Base-by-base conservation (phyloP, 257 asterid genomes). In the Oldenlandia corymbosa region DNA sequence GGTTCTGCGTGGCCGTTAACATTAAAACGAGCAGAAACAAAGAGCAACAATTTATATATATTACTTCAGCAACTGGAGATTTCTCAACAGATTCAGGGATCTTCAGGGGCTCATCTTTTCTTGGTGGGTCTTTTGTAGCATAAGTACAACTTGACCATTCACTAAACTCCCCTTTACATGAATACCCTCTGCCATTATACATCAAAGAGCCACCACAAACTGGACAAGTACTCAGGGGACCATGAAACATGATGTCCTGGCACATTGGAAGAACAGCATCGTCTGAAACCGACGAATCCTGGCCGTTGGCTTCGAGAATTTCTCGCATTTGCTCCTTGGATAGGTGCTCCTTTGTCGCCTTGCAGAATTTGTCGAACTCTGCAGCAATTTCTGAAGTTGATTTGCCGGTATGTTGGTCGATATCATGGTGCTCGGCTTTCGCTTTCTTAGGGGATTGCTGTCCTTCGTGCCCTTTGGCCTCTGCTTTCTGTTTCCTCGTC, bases 211-310 rank as follows among this genome's bases (percentile, higher is more conserved):
- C 80, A 5, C 82, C 76, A 47, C 99, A 93, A 0, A 79, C 57
- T 0, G 86, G 87, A 59, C 99, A 93, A 5, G 59, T 61, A 8
- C 62, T 87, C 5, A 84, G 24, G 1, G 91, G 80, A 55, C 99
- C 99, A 18, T 81, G 79, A 62, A 84, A 93, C 75, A 93, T 24
- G 13, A 87, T 73, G 60, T 90, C 97, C 68, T 89, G 94, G 82
- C 98, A 92, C 87, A 76, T 78, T 4, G 95, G 90, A 26, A 93
- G 94, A 53, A 93, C 91, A 11, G 91, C 94, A 28, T 84, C 99
- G 48, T 87, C 96, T 0, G 71, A 18, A 32, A 79, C 88, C 7
- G 75, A 45, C 0, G 86, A 2, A 56, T 76, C 81, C 69, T 81
- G 88, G 48, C 79, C 88, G 10, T 93, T 93, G 16, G 84, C 84